phyloP scores from a whole-genome alignment of 192 early-diverging fungal genomes.

The Dissophora globulifera region DNA sequence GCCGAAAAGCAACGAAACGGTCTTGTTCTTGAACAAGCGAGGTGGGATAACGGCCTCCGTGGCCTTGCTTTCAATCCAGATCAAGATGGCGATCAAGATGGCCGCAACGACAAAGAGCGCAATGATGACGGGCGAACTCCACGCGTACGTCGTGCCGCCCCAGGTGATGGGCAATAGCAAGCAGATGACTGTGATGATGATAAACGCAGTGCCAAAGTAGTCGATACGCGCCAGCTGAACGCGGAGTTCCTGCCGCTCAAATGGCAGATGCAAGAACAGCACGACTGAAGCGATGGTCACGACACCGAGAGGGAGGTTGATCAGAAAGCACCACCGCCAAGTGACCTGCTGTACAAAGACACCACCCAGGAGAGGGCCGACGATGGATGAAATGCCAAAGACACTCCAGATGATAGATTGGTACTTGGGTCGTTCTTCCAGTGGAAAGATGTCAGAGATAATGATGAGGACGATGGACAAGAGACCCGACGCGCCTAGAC shows the following conservation, averaged over 20 bases:
- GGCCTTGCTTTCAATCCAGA: conserved; percentile 72
- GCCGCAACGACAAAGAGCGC: conserved; percentile 60
- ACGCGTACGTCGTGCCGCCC: conserved; percentile 78
- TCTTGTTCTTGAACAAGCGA: conserved; percentile 71
- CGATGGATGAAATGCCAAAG: conserved; percentile 79
- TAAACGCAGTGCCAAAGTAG: conserved; percentile 65
- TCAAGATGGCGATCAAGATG: conserved; percentile 61
- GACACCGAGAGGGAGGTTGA: conserved; percentile 86
- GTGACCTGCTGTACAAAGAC: conserved; percentile 74
- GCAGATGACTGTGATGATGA: conserved; percentile 63
- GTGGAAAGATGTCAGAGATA: conserved; percentile 85
- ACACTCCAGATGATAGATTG: conserved; percentile 84
- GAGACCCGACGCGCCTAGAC: conserved; percentile 85
- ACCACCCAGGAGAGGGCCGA: conserved; percentile 90
- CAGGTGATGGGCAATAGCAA: conserved; percentile 77
- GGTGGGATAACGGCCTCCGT: conserved; percentile 81
- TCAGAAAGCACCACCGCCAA: conserved; percentile 85
- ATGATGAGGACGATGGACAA: conserved; percentile 82
- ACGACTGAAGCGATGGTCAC: conserved; percentile 67
- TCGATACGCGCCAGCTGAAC: conserved; percentile 78
- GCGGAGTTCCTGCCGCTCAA: conserved; percentile 56
- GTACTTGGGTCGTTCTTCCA: conserved; percentile 90
- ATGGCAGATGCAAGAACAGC: conserved; percentile 70
- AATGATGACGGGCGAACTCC: conserved; percentile 72
- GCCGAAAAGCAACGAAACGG: conserved; percentile 65